Evolutionary conservation across 345 rosid species (phyloP), one percentile per base, ranked within the genome.

Genomic region (Sonneratia alba): DNA sequence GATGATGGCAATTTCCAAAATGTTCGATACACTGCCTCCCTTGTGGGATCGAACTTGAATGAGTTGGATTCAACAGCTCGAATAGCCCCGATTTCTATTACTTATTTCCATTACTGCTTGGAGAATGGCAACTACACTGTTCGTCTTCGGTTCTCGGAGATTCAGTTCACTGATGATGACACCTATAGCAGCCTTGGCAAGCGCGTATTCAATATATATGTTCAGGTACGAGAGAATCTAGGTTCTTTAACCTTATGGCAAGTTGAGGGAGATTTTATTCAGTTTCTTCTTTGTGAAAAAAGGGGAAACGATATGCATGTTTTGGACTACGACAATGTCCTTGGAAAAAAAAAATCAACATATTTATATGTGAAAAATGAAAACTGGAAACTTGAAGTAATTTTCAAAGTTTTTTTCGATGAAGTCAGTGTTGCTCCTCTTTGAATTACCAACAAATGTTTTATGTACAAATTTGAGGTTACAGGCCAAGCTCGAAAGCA

Each of bases 91-190:
- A 71, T 75, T 27, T 78, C 87, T 24, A 81, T 85, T 18, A 80
- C 83, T 0, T 87, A 87, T 76, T 83, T 77, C 73, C 77, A 73
- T 10, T 80, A 82, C 64, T 87, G 91, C 82, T 80, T 87, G 36
- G 73, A 76, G 57, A 83, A 82, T 67, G 91, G 86, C 67, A 85
- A 57, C 64, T 87, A 87, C 73, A 80, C 79, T 0, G 86, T 87
- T 22, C 83, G 70, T 42, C 91, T 87, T 43, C 84, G 79, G 53
- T 87, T 87, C 74, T 78, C 84, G 7, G 88, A 85, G 78, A 85
- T 87, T 67, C 70, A 73, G 64, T 81, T 85, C 70, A 79, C 74
- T 22, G 76, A 82, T 37, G 80, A 85, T 69, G 77, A 61, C 21
- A 76, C 88, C 3, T 85, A 70, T 64, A 7, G n/a, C 3, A 79